Conservation (phyloP, 257 asterid genomes). For the Nicotiana benthamiana region DNA sequence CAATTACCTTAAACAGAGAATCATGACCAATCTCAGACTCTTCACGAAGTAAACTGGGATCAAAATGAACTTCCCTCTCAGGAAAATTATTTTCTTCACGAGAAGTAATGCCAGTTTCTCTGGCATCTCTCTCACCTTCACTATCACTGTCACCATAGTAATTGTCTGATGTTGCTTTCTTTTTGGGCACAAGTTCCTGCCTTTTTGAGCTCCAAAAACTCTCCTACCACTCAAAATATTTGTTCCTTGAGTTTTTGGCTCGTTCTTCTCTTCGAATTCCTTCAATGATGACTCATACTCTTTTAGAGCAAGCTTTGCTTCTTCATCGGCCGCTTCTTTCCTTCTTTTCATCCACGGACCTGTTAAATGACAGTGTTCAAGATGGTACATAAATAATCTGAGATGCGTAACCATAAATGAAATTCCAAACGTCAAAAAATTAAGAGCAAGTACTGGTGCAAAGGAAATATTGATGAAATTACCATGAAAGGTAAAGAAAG, state of each 20-base stretch:
- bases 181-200: slow-evolving; percentile 34
- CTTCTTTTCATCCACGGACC: slow-evolving; percentile 72
- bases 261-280: slow-evolving; percentile 41
- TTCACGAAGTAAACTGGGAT: slow-evolving; percentile 56
- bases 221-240: slow-evolving; percentile 57
- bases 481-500: slow-evolving; percentile 95
- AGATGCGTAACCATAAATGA: neutral
- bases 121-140: slow-evolving; percentile 45
- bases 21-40: slow-evolving; percentile 52
- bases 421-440: neutral
- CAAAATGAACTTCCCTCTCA: slow-evolving; percentile 40
- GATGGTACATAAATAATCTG: neutral
- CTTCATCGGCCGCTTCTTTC: slow-evolving; percentile 70
- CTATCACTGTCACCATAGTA: slow-evolving; percentile 69
- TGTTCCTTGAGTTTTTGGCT: slow-evolving; percentile 17
- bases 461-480: slow-evolving; percentile 16
- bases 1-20: slow-evolving; percentile 61
- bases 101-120: slow-evolving; percentile 23
- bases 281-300: slow-evolving; percentile 66
- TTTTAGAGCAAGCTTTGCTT: slow-evolving; percentile 65
- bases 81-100: slow-evolving; percentile 18
- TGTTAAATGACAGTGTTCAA: slow-evolving; percentile 10
- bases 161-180: slow-evolving; percentile 36
- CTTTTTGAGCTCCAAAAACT: slow-evolving; percentile 62
- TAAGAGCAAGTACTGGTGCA: neutral